A percentile compares a stretch with the other conserved stretches of the same genome.
These are phyloP conservation scores for Theobroma cacao DNA, from an alignment of 345 rosid species.

Conservation along the genomic window DNA sequence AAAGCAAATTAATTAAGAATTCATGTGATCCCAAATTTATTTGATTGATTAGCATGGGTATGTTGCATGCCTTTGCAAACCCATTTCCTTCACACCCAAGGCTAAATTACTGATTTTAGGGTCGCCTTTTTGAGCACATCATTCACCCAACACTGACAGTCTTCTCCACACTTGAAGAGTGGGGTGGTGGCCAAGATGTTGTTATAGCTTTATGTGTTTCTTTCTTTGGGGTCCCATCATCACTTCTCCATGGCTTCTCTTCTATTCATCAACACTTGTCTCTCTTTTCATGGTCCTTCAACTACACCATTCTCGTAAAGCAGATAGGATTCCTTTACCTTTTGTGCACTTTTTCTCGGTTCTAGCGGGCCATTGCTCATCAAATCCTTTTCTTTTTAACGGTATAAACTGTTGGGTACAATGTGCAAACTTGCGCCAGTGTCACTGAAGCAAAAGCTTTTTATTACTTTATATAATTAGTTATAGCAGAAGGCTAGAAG, in stretches of 20 bases:
- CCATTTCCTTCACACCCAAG: neutral
- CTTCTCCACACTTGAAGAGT: neutral
- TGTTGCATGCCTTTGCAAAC: neutral
- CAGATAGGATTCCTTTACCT: constrained; percentile 5
- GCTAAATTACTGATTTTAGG: neutral
- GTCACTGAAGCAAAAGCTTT: neutral
- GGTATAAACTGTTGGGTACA: neutral
- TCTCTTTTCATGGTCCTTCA: neutral
- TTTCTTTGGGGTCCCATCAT: neutral
- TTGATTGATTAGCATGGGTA: neutral
- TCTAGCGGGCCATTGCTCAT: constrained; percentile 5
- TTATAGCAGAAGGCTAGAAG: neutral
- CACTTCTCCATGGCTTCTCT: neutral
- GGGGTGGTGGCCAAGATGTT: constrained; percentile 2
- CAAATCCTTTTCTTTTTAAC: constrained; percentile 2
- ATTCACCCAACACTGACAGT: neutral
- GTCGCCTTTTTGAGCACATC: neutral
- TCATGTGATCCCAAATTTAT: neutral
- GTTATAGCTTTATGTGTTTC: neutral
- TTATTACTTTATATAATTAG: neutral
- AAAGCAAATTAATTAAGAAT: neutral
- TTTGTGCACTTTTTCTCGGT: constrained; percentile 1
- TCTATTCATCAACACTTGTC: neutral
- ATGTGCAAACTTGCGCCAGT: constrained; percentile 4
- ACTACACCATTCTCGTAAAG: constrained; percentile 2